Evolutionary conservation across 2,329 filamentous ascomycete species (phyloP), one percentile per base, ranked within the genome.

Genomic region (Penicillium sp.): DNA sequence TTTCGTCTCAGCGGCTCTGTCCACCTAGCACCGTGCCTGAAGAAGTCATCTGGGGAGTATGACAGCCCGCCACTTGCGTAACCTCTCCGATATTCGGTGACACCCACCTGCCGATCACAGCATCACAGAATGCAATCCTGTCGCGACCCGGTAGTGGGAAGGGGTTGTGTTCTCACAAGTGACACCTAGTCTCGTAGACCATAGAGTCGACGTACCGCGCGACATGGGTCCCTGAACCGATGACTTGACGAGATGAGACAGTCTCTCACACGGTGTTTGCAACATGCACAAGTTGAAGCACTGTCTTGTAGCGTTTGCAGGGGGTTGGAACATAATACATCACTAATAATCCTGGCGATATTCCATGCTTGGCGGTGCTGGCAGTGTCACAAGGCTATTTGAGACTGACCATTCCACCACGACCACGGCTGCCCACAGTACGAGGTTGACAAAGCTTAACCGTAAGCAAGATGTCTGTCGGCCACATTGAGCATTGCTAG

Each of bases 351-450:
- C 51, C 8, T 48, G 13, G 23, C n/a, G 15, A 12, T 21, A 34
- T 46, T 10, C 7, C 31, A 29, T 32, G 7, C 21, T 35, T 35
- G 9, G 15, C 31, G 16, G 46, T 31, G 35, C 34, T 15, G 23
- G n/a, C 12, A 8, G 56, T 61, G 42, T 58, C 52, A 58, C 56
- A 56, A 48, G 34, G 45, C 21, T 31, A 15, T 39, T 23, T 57
- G 46, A 16, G 29, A 16, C 18, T 34, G 51, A 56, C 58, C 55
- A 55, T 46, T 45, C 50, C 56, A 56, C 57, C 46, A 54, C 49
- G 46, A 56, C 57, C 46, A 54, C 49, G 46, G 55, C 12, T 58
- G 44, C 32, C 42, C 52, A 41, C 46, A 31, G 31, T 50, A 37
- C 37, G 38, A 49, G 38, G 39, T 31, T 52, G 46, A 41, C 44